A percentile compares a stretch with the other conserved stretches of the same genome.
Evolutionary conservation across 306 rosid genomes (phyloP).

Genomic region (Begonia loranthoides): DNA sequence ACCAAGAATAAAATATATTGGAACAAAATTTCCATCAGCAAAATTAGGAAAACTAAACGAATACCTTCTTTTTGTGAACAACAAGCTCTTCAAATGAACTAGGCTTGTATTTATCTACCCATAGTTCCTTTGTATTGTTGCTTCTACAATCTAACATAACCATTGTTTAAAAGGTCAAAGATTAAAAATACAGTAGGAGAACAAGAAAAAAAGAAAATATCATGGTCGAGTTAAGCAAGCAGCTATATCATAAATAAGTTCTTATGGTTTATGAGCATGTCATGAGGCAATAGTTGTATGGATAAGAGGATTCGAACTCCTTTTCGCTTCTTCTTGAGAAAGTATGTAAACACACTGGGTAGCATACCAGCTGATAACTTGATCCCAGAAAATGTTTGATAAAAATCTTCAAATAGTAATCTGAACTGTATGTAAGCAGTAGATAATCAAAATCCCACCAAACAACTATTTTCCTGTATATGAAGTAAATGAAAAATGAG

Average conservation of each 20-base stretch:
- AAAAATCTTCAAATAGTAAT: constrained; percentile 55
- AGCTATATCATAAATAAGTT: no score
- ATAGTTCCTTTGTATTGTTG: constrained; percentile 36
- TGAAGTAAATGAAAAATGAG: background rate
- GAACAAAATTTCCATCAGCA: constrained; percentile 6
- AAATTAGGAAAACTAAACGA: constrained; percentile 7
- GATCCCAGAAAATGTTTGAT: constrained; percentile 49
- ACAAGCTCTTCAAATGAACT: constrained; percentile 62
- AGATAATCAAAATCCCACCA: constrained; percentile 6
- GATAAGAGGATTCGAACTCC: no score
- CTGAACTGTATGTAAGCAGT: constrained; percentile 36
- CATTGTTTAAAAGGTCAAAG: background rate
- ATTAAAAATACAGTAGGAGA: background rate
- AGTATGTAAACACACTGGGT: constrained; percentile 5
- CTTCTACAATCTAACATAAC: constrained; percentile 28
- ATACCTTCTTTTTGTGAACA: constrained; percentile 85
- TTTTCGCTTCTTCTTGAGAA: background rate
- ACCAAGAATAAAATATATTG: constrained; percentile 5
- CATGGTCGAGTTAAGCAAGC: no score
- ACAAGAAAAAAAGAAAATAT: no score
- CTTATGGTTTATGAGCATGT: no score
- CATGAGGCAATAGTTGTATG: no score
- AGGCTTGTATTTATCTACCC: constrained; percentile 83
- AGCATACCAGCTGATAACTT: constrained; percentile 80
- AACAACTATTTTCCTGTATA: background rate